These are phyloP conservation scores for Trichomonas gallinae DNA, from an alignment of 208 protist species.

Conservation along the genomic window DNA sequence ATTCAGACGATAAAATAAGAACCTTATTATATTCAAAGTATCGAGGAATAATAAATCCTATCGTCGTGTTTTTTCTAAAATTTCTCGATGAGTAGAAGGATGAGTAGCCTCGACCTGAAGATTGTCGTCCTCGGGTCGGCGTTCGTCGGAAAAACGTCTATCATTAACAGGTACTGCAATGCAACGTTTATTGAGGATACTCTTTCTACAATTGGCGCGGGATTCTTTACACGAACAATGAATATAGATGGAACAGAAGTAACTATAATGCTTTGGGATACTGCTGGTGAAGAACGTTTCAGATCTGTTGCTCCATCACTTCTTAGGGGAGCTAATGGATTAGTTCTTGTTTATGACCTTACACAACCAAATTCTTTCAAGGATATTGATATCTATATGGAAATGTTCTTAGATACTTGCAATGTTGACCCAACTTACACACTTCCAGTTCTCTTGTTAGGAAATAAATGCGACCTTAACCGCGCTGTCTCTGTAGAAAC, in stretches of 20 bases:
- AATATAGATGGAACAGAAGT: background rate
- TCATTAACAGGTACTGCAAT: conserved; percentile 6
- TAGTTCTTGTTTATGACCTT: background rate
- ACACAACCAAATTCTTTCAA: background rate
- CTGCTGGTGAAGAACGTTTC: background rate
- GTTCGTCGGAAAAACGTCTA: background rate
- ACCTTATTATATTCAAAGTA: no score
- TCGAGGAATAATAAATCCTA: background rate
- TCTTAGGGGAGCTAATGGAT: background rate
- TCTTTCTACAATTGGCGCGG: background rate
- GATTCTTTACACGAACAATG: background rate
- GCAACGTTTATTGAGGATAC: background rate
- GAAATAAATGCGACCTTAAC: background rate
- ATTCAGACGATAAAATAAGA: no score
- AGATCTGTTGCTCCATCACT: background rate
- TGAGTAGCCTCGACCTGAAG: background rate
- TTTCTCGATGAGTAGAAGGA: background rate
- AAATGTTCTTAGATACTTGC: background rate
- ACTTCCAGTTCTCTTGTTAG: background rate
- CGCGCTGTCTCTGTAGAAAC: background rate
- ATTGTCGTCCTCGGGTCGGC: background rate
- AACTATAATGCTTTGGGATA: conserved; percentile 3
- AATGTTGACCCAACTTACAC: background rate
- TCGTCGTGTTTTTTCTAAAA: background rate
- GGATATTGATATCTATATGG: background rate